Percentiles rank a stretch among this genome's conserved stretches.
These are phyloP conservation scores for Hippophae gyantsensis DNA, from an alignment of 306 rosid species.

Conservation along the genomic window DNA sequence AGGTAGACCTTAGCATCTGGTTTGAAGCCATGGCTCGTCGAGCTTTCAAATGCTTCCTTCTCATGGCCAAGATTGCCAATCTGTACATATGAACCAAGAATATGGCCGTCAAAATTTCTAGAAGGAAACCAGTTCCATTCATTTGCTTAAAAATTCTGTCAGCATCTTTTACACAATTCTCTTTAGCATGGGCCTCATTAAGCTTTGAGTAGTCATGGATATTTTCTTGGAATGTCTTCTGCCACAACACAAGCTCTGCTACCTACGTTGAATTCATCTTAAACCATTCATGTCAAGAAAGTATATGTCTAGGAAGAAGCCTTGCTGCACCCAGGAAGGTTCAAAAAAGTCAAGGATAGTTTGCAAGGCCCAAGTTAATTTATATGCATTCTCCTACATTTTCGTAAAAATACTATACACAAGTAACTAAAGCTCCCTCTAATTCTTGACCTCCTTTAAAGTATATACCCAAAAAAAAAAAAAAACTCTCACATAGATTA, in stretches of 20 bases:
- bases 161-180: conserved; percentile 47
- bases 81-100: conserved; percentile 63
- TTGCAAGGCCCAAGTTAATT: background rate
- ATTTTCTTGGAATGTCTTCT: conserved; percentile 65
- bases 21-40: conserved; percentile 54
- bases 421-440: background rate
- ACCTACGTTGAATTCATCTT: conserved; percentile 36
- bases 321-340: too few species aligned
- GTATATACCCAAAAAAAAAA: too few species aligned
- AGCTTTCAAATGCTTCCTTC: conserved; percentile 45
- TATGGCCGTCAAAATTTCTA: conserved; percentile 45
- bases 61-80: conserved; percentile 57
- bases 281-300: conserved; percentile 18
- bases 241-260: conserved; percentile 55
- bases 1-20: conserved; percentile 56
- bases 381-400: conserved; percentile 10
- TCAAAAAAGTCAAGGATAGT: background rate
- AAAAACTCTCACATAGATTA: too few species aligned
- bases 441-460: background rate
- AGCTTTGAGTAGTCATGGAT: conserved; percentile 68
- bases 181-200: conserved; percentile 57
- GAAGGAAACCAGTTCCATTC: conserved; percentile 47
- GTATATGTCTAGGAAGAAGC: conserved; percentile 3
- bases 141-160: conserved; percentile 66
- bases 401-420: background rate